Base-by-base conservation (phyloP, 2,329 filamentous ascomycete species). In the Cordyceps tenuipes region DNA sequence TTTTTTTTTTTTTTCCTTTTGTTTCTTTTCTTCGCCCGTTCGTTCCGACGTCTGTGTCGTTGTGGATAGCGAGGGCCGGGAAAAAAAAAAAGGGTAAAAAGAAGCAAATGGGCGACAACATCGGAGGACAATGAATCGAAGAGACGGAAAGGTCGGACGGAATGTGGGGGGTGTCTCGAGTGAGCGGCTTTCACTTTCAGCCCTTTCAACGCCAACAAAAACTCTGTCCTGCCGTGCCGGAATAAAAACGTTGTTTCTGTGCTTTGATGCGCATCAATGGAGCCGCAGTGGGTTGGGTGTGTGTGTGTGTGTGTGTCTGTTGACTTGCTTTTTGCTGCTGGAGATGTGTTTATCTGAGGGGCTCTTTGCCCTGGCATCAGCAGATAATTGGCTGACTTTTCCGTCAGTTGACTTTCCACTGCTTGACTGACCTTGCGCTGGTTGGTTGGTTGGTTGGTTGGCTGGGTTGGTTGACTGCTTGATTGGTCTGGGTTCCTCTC, bases 201-300 rank as follows among this genome's bases (percentile, higher is more conserved):
- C 29, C 29, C 12, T 21, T 26, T 17, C 31, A 41, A 10, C 8
- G 29, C 12, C 15, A 26, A 13, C 48, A 50, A 17, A 26, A 17
- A 26, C 34, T 21, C 19, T 36, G 21, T 21, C 48, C 17, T n/a
- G n/a, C n/a, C n/a, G n/a, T n/a, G n/a, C n/a, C 17, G 26, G 26
- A 10, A n/a, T 10, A 10, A 17, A 9, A 49, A 29, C 6, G 36
- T 7, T 23, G n/a, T 17, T 36, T 29, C 46, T 49, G 23, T 17
- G 48, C 17, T 50, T 17, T 23, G 39, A 53, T 17, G 43, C 12
- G 29, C 44, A 36, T 43, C 43, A 31, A 57, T 29, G 29, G 54
- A 57, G 54, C 54, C 44, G 54, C 5, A 41, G 54, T 50, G 36
- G 46, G 46, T 49, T 50, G 55, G 21, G 44, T 57, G 34, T 46